These are phyloP conservation scores for Magnusiomyces tetraspermus DNA, from an alignment of 1,139 yeast genomes.

Conservation along the genomic window DNA sequence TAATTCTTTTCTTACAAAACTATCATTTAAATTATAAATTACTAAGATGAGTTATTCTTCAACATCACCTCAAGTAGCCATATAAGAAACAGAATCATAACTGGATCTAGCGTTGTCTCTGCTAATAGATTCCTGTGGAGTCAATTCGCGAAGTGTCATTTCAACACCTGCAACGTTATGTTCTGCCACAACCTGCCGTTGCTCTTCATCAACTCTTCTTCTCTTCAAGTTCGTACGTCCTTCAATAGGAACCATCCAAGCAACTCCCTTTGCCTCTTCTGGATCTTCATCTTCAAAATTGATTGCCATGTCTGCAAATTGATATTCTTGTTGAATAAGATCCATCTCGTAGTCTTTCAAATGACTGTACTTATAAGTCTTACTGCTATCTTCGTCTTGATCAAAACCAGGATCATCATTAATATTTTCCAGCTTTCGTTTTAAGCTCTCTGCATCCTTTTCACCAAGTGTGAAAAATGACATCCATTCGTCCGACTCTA, in stretches of 20 bases:
- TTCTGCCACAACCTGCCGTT: conserved; percentile 42
- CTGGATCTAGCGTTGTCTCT: conserved; percentile 62
- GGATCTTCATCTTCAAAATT: conserved; percentile 42
- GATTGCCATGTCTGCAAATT: conserved; percentile 49
- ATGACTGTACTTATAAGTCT: conserved; percentile 50
- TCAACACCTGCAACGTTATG: conserved; percentile 43
- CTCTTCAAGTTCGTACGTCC: conserved; percentile 77
- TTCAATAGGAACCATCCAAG: conserved; percentile 66
- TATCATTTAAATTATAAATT: too few species aligned
- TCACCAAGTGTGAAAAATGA: conserved; percentile 54
- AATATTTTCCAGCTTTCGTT: conserved; percentile 23
- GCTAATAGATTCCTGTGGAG: conserved; percentile 54
- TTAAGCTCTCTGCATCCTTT: conserved; percentile 29
- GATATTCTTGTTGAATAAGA: conserved; percentile 40
- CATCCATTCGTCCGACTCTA: conserved; percentile 76
- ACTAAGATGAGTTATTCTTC: too few species aligned
- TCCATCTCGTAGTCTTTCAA: conserved; percentile 75
- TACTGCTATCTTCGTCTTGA: conserved; percentile 27
- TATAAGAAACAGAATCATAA: conserved; percentile 54
- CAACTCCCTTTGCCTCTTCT: conserved; percentile 30
- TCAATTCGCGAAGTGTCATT: conserved; percentile 60
- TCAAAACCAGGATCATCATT: conserved; percentile 25
- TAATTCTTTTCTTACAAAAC: too few species aligned
- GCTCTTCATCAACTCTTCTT: conserved; percentile 56
- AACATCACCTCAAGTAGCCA: too few species aligned